Evolutionary conservation across 257 asterid genomes (phyloP), one percentile per base, ranked within the genome.

Genomic region (Solanum dulcamara): DNA sequence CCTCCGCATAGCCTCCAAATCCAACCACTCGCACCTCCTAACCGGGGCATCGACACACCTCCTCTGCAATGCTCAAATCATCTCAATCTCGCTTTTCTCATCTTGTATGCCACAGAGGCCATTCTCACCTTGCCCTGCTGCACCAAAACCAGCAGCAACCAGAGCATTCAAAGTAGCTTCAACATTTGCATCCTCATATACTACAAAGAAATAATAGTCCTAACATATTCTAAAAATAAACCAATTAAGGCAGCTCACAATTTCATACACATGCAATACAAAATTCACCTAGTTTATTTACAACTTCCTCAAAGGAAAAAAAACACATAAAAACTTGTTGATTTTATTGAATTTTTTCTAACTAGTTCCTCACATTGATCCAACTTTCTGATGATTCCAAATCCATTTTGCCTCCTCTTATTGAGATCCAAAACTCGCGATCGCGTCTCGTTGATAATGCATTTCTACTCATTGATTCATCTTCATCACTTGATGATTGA

Each of bases 351-450:
- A 81, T 35, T 8, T 0, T 33, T 66, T 83, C 8, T 59, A 82
- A 82, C 38, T 68, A 42, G 40, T 44, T 57, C 71, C 87, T 92
- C 74, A 92, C 96, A 48, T 92, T 92, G 74, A 91, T 90, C 96
- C 96, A 92, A 38, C 85, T 74, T 83, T 88, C 90, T 37, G 90
- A 86, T 72, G 88, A 86, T 11, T 89, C 91, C 5, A 64, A 80
- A 37, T 84, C 86, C 38, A 46, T 55, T 32, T 67, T 13, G 13
- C 26, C 50, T 32, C 38, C 77, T 48, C 75, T 37, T 83, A 10
- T 46, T 28, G 85, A 40, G 77, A 15, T 46, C 53, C 79, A 62
- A 62, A 26, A 24, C 13, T 9, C 53, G n/a, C 3, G 3, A 44
- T 85, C 38, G 59, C 37, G 59, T 38, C 86, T 85, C 86, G 22